Conservation (phyloP, 2,329 filamentous ascomycete genomes). For the Calonectria honghensis region DNA sequence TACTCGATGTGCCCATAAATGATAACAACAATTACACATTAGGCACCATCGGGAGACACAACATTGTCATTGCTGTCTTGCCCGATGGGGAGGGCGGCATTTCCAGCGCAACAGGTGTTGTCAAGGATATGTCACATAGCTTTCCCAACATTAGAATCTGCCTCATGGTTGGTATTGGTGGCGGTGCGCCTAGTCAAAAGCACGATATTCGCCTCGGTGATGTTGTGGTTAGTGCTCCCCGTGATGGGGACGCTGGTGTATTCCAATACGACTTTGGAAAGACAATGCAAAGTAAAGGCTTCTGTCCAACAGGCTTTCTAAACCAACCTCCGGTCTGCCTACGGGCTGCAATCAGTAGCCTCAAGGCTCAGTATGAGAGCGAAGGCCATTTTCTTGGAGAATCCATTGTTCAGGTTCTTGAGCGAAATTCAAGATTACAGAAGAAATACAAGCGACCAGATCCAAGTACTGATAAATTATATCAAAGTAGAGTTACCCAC, state of each 20-base stretch:
- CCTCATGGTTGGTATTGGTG: conserved; percentile 53
- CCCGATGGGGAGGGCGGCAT: conserved; percentile 45
- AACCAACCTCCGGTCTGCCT: not conserved
- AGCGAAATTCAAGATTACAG: not conserved
- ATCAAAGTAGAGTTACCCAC: not conserved
- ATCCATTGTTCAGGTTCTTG: not conserved
- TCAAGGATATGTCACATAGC: conserved; percentile 59
- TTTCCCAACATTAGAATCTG: conserved; percentile 57
- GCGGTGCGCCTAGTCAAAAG: conserved; percentile 36
- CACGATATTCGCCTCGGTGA: conserved; percentile 53
- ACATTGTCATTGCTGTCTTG: conserved; percentile 54
- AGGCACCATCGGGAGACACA: conserved; percentile 47
- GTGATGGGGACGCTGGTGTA: conserved; percentile 20
- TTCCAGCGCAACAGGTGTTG: conserved; percentile 48
- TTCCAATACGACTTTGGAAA: conserved; percentile 55
- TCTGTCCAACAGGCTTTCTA: not conserved
- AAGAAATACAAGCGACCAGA: not conserved
- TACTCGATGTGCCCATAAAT: not conserved
- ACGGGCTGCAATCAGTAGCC: not conserved
- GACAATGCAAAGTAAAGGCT: conserved; percentile 2
- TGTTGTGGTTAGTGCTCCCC: conserved; percentile 50
- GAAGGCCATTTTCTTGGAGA: not conserved
- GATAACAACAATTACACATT: conserved; percentile 53
- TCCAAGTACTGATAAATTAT: not conserved
- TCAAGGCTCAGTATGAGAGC: not conserved